These are phyloP conservation scores for Takakia lepidozioides DNA, from an alignment of 225 moss, liverwort and hornwort genomes.

Conservation along the genomic window DNA sequence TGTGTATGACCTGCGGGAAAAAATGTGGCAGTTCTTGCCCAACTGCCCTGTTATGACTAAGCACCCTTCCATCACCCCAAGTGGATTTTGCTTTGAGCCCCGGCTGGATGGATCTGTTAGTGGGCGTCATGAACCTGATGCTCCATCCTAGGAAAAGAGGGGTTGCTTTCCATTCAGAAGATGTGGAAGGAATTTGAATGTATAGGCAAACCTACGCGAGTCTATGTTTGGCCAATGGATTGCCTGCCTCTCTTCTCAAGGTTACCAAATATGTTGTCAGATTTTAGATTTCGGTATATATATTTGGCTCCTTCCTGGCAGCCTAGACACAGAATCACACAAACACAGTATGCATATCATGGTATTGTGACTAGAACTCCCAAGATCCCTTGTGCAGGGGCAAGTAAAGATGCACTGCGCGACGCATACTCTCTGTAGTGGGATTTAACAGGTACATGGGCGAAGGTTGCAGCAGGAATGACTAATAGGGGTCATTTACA, in stretches of 20 bases:
- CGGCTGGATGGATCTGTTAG: conserved; percentile 23
- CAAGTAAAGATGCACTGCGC: no score
- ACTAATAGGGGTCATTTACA: no score
- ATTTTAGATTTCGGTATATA: no score
- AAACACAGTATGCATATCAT: no score
- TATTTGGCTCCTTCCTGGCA: background rate
- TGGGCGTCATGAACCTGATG: conserved; percentile 11
- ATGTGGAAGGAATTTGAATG: no score
- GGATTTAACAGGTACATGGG: no score
- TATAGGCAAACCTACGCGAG: no score
- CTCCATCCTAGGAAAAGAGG: background rate
- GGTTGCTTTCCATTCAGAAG: no score
- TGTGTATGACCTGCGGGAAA: conserved; percentile 20
- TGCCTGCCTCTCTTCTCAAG: background rate
- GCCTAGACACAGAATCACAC: background rate
- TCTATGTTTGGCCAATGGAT: background rate
- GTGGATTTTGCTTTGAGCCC: conserved; percentile 34
- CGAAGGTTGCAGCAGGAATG: no score
- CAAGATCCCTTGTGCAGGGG: no score
- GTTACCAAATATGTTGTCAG: background rate
- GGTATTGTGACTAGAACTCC: no score
- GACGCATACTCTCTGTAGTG: no score
- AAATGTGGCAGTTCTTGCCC: conserved; percentile 21
- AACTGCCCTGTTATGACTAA: conserved; percentile 14
- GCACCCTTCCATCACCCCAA: conserved; percentile 10